A percentile compares a stretch with the other conserved stretches of the same genome.
Conservation (phyloP, 1,284 basidiomycete genomes). For the Meripilus lineatus region DNA sequence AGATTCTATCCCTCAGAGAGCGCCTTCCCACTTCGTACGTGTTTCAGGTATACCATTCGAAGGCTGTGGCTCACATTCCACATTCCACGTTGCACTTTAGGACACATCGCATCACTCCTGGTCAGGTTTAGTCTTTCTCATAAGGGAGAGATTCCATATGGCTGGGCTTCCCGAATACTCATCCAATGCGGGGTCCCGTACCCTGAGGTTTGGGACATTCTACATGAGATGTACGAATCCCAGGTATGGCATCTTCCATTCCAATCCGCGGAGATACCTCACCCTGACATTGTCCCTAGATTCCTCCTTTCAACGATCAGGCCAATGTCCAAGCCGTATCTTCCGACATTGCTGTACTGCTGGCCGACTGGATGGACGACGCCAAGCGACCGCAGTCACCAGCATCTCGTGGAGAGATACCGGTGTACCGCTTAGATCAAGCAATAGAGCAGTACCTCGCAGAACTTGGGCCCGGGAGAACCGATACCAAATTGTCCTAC, state of each 20-base stretch:
- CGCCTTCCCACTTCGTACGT: slow-evolving; percentile 81
- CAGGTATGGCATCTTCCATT: slow-evolving; percentile 46
- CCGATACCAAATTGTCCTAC: slow-evolving; percentile 57
- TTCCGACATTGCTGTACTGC: slow-evolving; percentile 69
- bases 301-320: slow-evolving; percentile 80
- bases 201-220: slow-evolving; percentile 76
- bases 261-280: background rate
- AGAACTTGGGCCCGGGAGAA: slow-evolving; percentile 56
- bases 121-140: slow-evolving; percentile 66
- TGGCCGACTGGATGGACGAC: slow-evolving; percentile 75
- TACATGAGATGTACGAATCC: slow-evolving; percentile 85
- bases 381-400: slow-evolving; percentile 57
- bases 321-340: slow-evolving; percentile 73
- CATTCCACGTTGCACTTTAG: slow-evolving; percentile 32
- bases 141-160: slow-evolving; percentile 53
- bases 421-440: slow-evolving; percentile 66
- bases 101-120: slow-evolving; percentile 62
- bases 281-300: slow-evolving; percentile 33
- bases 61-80: slow-evolving; percentile 7
- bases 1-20: slow-evolving; percentile 89
- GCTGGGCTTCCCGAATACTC: slow-evolving; percentile 79
- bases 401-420: slow-evolving; percentile 52
- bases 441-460: slow-evolving; percentile 67
- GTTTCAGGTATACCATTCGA: no score
- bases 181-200: slow-evolving; percentile 74